phyloP scores from a whole-genome alignment of 208 protist species.

The Strigomonas galati region DNA sequence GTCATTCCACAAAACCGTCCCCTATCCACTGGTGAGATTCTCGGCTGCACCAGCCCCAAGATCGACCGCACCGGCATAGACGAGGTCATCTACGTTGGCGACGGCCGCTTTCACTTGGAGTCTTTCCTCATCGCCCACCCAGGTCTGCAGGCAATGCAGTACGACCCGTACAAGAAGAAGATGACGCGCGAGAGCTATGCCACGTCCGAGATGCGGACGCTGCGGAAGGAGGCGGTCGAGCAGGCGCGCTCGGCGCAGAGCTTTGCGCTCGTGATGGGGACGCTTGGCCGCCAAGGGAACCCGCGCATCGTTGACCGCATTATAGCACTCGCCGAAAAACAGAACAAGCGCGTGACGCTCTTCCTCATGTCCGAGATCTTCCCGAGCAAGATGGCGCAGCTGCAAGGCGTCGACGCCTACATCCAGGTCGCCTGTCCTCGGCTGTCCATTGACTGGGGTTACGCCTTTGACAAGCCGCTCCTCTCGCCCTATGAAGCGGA shows the following conservation, averaged over 20 bases:
- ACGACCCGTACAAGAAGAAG: slow-evolving; percentile 96
- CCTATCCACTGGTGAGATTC: slow-evolving; percentile 96
- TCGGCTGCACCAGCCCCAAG: slow-evolving; percentile 98
- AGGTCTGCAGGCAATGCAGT: slow-evolving; percentile 85
- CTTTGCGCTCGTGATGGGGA: slow-evolving; percentile 97
- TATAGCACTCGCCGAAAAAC: slow-evolving; percentile 63
- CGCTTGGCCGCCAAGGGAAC: slow-evolving; percentile 96
- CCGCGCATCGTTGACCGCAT: slow-evolving; percentile 92
- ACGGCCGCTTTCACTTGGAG: slow-evolving; percentile 99
- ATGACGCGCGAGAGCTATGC: slow-evolving; percentile 94
- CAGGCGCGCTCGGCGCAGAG: slow-evolving; percentile 68
- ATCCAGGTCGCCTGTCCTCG: slow-evolving; percentile 98
- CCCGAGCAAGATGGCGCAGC: slow-evolving; percentile 90
- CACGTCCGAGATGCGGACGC: slow-evolving; percentile 86
- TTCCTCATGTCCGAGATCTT: slow-evolving; percentile 98
- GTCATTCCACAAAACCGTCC: slow-evolving; percentile 95
- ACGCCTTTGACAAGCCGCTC: slow-evolving; percentile 95
- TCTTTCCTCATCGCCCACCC: slow-evolving; percentile 98
- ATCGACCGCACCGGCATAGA: slow-evolving; percentile 69
- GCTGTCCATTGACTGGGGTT: slow-evolving; percentile 99
- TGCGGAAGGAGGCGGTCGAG: slow-evolving; percentile 80
- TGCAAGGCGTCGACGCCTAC: slow-evolving; percentile 93
- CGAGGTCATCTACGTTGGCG: slow-evolving; percentile 94
- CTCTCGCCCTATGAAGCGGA: slow-evolving; percentile 97
- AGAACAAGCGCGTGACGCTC: slow-evolving; percentile 72